A percentile compares a stretch with the other conserved stretches of the same genome.
phyloP scores from a whole-genome alignment of 75 land plant genomes.

The Selaginella tamariscina region DNA sequence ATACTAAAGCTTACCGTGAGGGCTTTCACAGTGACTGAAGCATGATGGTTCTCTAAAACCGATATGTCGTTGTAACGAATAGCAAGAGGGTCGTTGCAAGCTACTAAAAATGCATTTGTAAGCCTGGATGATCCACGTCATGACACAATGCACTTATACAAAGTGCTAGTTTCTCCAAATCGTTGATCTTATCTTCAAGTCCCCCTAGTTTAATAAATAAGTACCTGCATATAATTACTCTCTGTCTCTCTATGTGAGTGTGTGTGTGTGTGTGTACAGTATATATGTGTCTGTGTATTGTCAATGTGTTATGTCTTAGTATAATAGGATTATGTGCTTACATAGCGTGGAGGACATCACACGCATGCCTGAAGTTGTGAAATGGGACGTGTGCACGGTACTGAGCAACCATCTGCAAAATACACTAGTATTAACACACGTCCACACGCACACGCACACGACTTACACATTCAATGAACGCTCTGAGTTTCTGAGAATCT shows the following conservation, averaged over 20 bases:
- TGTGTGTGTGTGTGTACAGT: background rate
- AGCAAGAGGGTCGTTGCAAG: slow-evolving; percentile 33
- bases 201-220: slow-evolving; percentile 25
- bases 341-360: slow-evolving; percentile 36
- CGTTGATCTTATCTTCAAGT: slow-evolving; percentile 23
- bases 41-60: slow-evolving; percentile 34
- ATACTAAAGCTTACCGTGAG: slow-evolving; percentile 18
- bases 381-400: slow-evolving; percentile 27
- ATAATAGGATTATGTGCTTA: slow-evolving; percentile 12
- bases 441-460: background rate
- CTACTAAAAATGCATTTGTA: slow-evolving; percentile 28
- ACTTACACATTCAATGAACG: slow-evolving; percentile 16
- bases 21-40: slow-evolving; percentile 27
- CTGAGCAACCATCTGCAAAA: slow-evolving; percentile 28
- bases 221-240: slow-evolving; percentile 18
- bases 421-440: background rate
- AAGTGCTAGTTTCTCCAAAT: slow-evolving; percentile 27
- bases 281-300: background rate
- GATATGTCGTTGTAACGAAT: slow-evolving; percentile 31
- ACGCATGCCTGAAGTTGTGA: slow-evolving; percentile 35
- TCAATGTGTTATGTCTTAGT: background rate
- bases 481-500: slow-evolving; percentile 23
- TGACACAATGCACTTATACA: slow-evolving; percentile 30
- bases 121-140: slow-evolving; percentile 40
- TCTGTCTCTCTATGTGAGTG: background rate